Conservation (phyloP, 2,329 filamentous ascomycete genomes). For the Trichocomaceae sp. region DNA sequence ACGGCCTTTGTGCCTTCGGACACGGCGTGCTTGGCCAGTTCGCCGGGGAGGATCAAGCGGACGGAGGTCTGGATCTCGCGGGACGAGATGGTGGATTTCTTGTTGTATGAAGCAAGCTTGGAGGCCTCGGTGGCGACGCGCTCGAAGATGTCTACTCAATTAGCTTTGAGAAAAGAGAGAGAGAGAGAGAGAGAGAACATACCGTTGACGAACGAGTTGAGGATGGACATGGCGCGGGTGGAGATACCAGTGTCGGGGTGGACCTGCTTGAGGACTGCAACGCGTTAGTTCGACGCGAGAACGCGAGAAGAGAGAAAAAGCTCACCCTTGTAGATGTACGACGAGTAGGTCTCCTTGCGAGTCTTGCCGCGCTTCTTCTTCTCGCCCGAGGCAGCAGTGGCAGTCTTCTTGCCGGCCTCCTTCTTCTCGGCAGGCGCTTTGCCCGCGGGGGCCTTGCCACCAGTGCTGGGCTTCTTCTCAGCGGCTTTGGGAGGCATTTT, state of each 20-base stretch:
- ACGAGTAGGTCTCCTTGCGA: constrained; percentile 99
- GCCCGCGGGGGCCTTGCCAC: constrained; percentile 80
- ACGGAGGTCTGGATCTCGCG: constrained; percentile 99
- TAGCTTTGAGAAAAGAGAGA: too few relatives aligned
- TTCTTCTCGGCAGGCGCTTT: constrained; percentile 94
- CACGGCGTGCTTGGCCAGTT: constrained; percentile 98
- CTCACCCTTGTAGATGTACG: constrained; percentile 99
- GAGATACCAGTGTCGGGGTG: constrained; percentile 99
- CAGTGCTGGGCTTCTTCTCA: constrained; percentile 92
- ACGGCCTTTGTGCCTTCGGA: constrained; percentile 99
- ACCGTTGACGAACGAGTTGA: constrained; percentile 99
- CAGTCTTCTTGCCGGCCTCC: constrained; percentile 99
- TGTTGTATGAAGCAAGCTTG: constrained; percentile 99
- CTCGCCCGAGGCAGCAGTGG: constrained; percentile 75
- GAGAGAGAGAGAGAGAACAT: constrained; percentile 32
- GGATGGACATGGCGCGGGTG: constrained; percentile 98
- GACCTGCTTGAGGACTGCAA: constrained; percentile 94
- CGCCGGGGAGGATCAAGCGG: constrained; percentile 93
- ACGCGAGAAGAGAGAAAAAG: too few relatives aligned
- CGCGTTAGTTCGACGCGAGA: too few relatives aligned
- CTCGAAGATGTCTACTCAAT: constrained; percentile 99
- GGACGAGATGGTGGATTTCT: constrained; percentile 99
- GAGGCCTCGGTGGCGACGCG: constrained; percentile 96
- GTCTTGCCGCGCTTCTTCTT: constrained; percentile 99
- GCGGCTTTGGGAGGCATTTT: constrained; percentile 98